These are phyloP conservation scores for Tribonema minus DNA, from an alignment of 108 stramenopile genomes.

Conservation along the genomic window DNA sequence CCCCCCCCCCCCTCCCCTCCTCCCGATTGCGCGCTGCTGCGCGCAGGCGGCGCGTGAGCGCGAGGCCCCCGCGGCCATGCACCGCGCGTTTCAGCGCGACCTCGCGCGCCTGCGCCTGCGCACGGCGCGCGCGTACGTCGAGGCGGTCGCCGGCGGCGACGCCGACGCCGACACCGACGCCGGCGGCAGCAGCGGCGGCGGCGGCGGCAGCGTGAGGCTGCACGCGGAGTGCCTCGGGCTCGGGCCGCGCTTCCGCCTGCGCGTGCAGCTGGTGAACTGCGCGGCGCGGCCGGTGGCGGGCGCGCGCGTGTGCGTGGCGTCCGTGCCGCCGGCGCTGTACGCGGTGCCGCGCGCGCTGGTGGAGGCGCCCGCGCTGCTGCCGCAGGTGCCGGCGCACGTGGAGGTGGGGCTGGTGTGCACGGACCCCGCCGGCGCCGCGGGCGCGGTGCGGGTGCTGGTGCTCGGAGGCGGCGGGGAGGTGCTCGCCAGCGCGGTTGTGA, in stretches of 20 bases:
- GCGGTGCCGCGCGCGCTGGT: background rate
- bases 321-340: background rate
- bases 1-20: too few relatives aligned
- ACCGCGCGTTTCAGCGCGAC: slow-evolving; percentile 61
- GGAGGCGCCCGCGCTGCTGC: background rate
- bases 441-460: slow-evolving; percentile 36
- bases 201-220: slow-evolving; percentile 28
- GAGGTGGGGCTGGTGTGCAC: slow-evolving; percentile 5
- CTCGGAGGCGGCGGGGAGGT: background rate
- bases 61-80: slow-evolving; percentile 55
- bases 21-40: too few relatives aligned
- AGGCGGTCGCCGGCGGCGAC: slow-evolving; percentile 49
- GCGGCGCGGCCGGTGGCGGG: background rate
- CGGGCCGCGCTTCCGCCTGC: background rate
- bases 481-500: slow-evolving; percentile 12
- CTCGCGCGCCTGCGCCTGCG: slow-evolving; percentile 58
- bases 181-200: slow-evolving; percentile 39
- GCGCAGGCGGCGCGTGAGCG: slow-evolving; percentile 48
- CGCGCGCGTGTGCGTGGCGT: background rate
- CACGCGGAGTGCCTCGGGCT: slow-evolving; percentile 36
- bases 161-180: slow-evolving; percentile 40
- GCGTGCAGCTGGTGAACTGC: background rate
- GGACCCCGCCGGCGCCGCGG: slow-evolving; percentile 24
- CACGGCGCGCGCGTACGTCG: slow-evolving; percentile 58
- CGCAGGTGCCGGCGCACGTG: background rate